Percentiles rank a stretch among this genome's conserved stretches.
These are phyloP conservation scores for Spongispora temasekensis DNA, from an alignment of 1,284 basidiomycete species.

Conservation along the genomic window DNA sequence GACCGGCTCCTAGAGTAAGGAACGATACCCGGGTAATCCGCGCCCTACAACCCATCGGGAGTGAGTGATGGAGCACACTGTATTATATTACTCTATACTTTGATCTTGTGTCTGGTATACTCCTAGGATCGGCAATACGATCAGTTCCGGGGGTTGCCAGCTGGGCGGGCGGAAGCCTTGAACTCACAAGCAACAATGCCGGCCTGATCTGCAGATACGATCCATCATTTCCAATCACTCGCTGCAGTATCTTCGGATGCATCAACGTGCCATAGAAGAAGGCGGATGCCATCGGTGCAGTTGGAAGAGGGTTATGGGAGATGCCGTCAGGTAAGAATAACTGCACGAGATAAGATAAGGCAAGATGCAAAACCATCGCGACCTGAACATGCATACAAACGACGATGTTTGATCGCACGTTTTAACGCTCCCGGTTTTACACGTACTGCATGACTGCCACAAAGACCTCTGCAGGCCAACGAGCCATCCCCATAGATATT, in stretches of 20 bases:
- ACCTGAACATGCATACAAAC: not conserved
- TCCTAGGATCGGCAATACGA: conserved; percentile 44
- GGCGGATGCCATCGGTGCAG: conserved; percentile 41
- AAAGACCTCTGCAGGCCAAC: not conserved
- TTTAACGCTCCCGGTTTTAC: not conserved
- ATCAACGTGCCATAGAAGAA: conserved; percentile 90
- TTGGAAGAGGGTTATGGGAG: conserved; percentile 1
- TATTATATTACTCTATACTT: conserved; percentile 32
- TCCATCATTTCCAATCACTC: conserved; percentile 63
- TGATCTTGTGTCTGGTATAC: conserved; percentile 73
- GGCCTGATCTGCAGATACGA: conserved; percentile 58
- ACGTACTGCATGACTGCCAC: conserved; percentile 19
- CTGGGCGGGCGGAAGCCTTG: too few relatives aligned
- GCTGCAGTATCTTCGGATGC: conserved; percentile 67
- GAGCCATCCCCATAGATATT: conserved; percentile 12
- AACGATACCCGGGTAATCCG: conserved; percentile 81
- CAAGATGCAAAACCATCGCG: not conserved
- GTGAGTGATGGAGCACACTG: conserved; percentile 5
- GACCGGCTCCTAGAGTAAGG: conserved; percentile 48
- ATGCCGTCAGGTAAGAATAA: not conserved
- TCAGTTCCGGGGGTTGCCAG: conserved; percentile 1
- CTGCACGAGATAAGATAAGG: not conserved
- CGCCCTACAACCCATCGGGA: conserved; percentile 40
- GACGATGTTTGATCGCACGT: too few relatives aligned
- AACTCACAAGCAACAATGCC: conserved; percentile 48